Percentiles rank a stretch among this genome's conserved stretches.
phyloP scores from a whole-genome alignment of 169 alveolate species.

The Toxoplasma gondii region DNA sequence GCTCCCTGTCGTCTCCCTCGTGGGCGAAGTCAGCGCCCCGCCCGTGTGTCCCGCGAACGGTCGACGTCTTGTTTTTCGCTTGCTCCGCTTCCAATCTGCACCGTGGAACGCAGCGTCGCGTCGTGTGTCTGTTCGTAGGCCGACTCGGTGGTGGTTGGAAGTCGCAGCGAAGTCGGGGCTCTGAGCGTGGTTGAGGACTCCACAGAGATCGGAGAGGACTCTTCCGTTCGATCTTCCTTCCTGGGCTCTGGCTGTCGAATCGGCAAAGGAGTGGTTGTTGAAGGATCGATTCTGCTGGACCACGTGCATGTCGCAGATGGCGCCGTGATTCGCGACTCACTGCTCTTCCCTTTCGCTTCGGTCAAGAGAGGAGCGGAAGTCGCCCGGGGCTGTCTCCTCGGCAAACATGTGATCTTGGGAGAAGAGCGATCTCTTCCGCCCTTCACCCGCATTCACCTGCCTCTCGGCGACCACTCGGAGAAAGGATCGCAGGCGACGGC shows the following conservation, averaged over 20 bases:
- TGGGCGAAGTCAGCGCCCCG: too few species aligned
- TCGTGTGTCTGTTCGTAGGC: neutral
- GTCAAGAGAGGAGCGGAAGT: neutral
- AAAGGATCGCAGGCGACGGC: neutral
- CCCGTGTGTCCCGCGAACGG: too few species aligned
- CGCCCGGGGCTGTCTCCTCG: neutral
- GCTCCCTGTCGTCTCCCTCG: too few species aligned
- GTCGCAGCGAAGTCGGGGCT: neutral
- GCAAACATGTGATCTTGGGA: neutral
- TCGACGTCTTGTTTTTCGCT: too few species aligned
- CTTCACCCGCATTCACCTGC: neutral
- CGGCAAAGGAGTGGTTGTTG: neutral
- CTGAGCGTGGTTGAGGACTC: neutral
- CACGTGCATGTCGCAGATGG: neutral
- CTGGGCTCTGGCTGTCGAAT: neutral
- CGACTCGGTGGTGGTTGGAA: neutral
- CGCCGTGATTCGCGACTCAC: neutral
- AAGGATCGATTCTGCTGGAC: neutral
- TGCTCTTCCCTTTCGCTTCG: neutral
- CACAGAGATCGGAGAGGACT: neutral
- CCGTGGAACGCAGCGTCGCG: neutral
- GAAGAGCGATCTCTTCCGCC: neutral
- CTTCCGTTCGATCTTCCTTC: neutral
- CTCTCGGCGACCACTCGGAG: neutral
- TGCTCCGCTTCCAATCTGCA: neutral